These are phyloP conservation scores for Dactylellina drechsleri DNA, from an alignment of 2,329 filamentous ascomycete genomes.

Conservation along the genomic window DNA sequence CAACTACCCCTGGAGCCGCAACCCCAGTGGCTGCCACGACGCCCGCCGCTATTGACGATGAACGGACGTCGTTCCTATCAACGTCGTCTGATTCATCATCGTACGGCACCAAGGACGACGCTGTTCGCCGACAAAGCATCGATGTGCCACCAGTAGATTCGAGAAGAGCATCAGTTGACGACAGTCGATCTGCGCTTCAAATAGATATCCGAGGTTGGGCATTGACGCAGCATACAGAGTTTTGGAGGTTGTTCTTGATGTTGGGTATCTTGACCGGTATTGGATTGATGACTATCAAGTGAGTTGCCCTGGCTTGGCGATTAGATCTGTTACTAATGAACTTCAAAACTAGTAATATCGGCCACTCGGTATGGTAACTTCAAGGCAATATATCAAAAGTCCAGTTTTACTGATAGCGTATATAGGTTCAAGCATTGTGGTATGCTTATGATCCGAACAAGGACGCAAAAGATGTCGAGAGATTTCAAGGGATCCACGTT, in stretches of 20 bases:
- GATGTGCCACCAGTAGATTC: constrained; percentile 62
- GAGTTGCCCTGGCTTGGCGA: constrained; percentile 57
- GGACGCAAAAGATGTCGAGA: constrained; percentile 77
- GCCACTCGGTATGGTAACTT: constrained; percentile 61
- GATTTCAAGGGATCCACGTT: constrained; percentile 88
- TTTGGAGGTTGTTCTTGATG: constrained; percentile 89
- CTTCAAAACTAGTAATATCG: constrained; percentile 77
- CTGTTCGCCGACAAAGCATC: constrained; percentile 66
- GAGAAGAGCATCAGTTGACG: constrained; percentile 52
- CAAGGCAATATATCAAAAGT: neutral
- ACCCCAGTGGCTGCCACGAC: constrained; percentile 35
- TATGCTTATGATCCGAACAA: constrained; percentile 80
- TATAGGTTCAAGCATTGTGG: constrained; percentile 80
- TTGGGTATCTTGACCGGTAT: constrained; percentile 92
- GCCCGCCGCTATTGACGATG: constrained; percentile 64
- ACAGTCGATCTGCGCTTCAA: constrained; percentile 27
- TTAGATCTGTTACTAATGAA: neutral
- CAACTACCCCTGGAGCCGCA: constrained; percentile 44
- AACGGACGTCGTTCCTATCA: constrained; percentile 84
- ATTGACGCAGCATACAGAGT: constrained; percentile 77
- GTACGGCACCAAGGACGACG: constrained; percentile 56
- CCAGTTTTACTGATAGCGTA: constrained; percentile 1
- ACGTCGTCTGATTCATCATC: constrained; percentile 66
- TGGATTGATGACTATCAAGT: constrained; percentile 99
- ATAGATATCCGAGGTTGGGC: constrained; percentile 89